Percentiles rank a stretch among this genome's conserved stretches.
Conservation (phyloP, 1,139 yeast species). For the Pichia sp. region DNA sequence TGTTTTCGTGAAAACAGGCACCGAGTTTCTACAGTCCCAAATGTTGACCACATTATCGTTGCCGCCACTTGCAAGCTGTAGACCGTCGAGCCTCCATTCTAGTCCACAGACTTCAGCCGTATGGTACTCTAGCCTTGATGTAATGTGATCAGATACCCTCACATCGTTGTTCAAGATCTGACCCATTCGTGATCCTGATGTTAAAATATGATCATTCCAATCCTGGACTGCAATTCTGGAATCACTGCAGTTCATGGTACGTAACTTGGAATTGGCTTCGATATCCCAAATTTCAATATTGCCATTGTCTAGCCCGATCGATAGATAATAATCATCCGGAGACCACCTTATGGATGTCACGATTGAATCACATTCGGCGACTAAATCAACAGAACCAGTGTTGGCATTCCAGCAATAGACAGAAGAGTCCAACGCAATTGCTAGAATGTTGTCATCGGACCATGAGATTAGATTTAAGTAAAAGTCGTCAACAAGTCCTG, state of each 20-base stretch:
- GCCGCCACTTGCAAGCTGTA: constrained; percentile 87
- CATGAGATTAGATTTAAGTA: constrained; percentile 83
- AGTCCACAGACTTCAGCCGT: constrained; percentile 91
- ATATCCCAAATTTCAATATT: constrained; percentile 91
- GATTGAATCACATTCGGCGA: constrained; percentile 54
- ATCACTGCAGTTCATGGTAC: constrained; percentile 66
- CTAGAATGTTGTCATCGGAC: constrained; percentile 79
- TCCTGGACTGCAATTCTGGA: constrained; percentile 78
- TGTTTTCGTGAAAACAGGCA: constrained; percentile 72
- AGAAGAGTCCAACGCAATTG: constrained; percentile 80
- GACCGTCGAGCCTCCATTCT: constrained; percentile 80
- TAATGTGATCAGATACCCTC: constrained; percentile 75
- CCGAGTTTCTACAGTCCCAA: constrained; percentile 82
- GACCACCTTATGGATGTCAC: constrained; percentile 89
- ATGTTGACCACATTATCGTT: constrained; percentile 90
- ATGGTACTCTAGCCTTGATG: constrained; percentile 58
- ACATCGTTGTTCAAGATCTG: constrained; percentile 88
- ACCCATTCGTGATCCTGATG: constrained; percentile 83
- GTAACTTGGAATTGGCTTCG: constrained; percentile 64
- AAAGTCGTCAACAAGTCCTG: constrained; percentile 90
- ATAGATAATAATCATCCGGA: constrained; percentile 80
- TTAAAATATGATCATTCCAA: constrained; percentile 79
- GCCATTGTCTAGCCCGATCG: constrained; percentile 85
- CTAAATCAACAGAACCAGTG: constrained; percentile 66
- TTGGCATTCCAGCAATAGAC: constrained; percentile 93